Percentiles rank a stretch among this genome's conserved stretches.
Evolutionary conservation across 805 yeast species (phyloP).

Genomic region (Yarrowia yakushimensis): DNA sequence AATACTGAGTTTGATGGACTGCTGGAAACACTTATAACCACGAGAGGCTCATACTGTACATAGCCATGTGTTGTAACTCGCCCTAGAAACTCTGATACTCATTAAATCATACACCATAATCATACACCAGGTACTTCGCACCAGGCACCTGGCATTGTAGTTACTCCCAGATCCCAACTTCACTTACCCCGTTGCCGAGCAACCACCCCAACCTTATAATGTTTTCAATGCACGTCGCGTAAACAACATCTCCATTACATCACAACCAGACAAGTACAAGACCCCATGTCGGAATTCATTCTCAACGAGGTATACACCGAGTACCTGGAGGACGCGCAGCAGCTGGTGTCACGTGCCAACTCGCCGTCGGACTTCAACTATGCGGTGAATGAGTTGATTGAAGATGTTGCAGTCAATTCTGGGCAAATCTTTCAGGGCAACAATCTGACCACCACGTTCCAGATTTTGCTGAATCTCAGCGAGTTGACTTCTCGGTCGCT

Average conservation of each 20-base stretch:
- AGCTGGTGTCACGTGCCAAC: constrained; percentile 14
- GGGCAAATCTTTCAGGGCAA: not conserved
- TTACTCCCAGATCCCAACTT: no score
- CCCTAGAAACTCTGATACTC: no score
- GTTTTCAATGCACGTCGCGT: constrained; percentile 17
- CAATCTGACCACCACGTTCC: constrained; percentile 14
- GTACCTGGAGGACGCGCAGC: constrained; percentile 12
- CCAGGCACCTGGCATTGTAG: no score
- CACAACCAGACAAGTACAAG: not conserved
- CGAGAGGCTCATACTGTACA: no score
- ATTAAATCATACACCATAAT: no score
- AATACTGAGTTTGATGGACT: no score
- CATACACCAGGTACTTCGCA: no score
- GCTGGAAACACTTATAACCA: no score
- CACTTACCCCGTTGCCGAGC: not conserved
- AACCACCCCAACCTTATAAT: not conserved
- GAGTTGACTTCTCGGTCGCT: constrained; percentile 8
- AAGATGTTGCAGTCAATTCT: constrained; percentile 7
- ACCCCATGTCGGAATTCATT: constrained; percentile 5
- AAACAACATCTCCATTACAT: not conserved
- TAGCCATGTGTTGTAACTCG: no score
- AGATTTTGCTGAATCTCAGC: constrained; percentile 8
- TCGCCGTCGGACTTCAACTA: constrained; percentile 17
- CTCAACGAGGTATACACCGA: constrained; percentile 15
- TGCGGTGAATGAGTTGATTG: constrained; percentile 22